Conservation (phyloP, 805 yeast species). For the Nakazawaea molendinolei region DNA sequence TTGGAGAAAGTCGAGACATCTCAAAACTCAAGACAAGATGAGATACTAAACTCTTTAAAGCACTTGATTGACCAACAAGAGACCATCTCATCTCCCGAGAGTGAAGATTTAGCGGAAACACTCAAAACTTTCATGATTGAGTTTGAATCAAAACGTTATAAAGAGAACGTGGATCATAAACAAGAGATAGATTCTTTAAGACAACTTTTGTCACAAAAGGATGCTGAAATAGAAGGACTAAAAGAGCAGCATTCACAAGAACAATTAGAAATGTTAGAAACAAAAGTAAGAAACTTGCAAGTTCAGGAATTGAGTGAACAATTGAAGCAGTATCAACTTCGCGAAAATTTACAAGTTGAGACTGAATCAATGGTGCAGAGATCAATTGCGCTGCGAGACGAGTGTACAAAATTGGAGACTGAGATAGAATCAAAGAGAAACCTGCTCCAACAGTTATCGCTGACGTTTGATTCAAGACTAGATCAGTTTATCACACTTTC, state of each 20-base stretch:
- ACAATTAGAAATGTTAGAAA: neutral
- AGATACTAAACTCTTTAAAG: no score
- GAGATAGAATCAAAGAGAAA: conserved; percentile 3
- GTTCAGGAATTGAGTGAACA: neutral
- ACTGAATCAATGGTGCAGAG: neutral
- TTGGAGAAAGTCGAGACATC: conserved; percentile 3
- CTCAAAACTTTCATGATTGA: no score
- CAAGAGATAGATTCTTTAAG: neutral
- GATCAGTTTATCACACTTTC: conserved; percentile 3
- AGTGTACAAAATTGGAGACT: neutral
- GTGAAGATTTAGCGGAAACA: no score
- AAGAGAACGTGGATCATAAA: no score
- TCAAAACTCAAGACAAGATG: no score
- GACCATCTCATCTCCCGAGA: no score
- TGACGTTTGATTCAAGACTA: neutral
- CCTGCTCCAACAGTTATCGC: neutral
- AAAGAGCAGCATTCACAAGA: neutral
- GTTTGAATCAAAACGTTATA: no score
- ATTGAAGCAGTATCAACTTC: neutral
- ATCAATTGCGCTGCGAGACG: neutral
- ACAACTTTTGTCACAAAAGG: neutral
- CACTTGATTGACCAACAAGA: no score
- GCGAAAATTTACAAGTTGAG: conserved; percentile 1
- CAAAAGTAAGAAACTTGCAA: neutral
- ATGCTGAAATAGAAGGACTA: neutral